phyloP scores from a whole-genome alignment of 2,329 filamentous ascomycete species.

The Helicocarpus griseus region DNA sequence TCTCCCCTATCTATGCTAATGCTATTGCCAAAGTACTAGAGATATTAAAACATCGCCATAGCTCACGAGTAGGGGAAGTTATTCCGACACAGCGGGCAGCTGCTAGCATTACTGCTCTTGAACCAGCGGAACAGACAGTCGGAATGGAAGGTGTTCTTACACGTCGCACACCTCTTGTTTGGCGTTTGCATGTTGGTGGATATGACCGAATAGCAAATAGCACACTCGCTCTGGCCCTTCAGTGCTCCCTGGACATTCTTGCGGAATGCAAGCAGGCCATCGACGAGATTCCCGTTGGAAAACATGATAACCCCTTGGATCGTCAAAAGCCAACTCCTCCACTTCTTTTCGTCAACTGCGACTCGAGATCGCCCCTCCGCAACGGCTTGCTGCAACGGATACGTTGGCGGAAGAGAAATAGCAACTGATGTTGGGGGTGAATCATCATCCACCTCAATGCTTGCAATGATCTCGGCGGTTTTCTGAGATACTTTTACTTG shows the following conservation, averaged over 20 bases:
- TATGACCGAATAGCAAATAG: constrained; percentile 94
- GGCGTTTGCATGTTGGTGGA: constrained; percentile 80
- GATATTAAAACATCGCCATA: constrained; percentile 5
- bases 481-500: constrained; percentile 61
- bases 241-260: constrained; percentile 79
- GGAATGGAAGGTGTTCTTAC: constrained; percentile 87
- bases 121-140: constrained; percentile 96
- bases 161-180: constrained; percentile 83
- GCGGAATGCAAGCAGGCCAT: constrained; percentile 76
- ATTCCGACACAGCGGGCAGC: constrained; percentile 86
- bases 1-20: not conserved
- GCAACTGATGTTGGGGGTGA: constrained; percentile 70
- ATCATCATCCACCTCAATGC: constrained; percentile 81
- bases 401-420: constrained; percentile 70
- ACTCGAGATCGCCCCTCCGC: constrained; percentile 74
- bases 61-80: constrained; percentile 57
- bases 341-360: constrained; percentile 81
- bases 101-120: constrained; percentile 81
- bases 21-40: not conserved
- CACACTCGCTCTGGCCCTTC: constrained; percentile 89
- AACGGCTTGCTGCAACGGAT: constrained; percentile 68
- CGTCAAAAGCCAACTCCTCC: constrained; percentile 81
- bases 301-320: constrained; percentile 92
- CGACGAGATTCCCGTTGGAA: constrained; percentile 77
- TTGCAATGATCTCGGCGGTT: constrained; percentile 68